Evolutionary conservation across 768 basidiomycete genomes (phyloP).

Genomic region (Serendipita indica): DNA sequence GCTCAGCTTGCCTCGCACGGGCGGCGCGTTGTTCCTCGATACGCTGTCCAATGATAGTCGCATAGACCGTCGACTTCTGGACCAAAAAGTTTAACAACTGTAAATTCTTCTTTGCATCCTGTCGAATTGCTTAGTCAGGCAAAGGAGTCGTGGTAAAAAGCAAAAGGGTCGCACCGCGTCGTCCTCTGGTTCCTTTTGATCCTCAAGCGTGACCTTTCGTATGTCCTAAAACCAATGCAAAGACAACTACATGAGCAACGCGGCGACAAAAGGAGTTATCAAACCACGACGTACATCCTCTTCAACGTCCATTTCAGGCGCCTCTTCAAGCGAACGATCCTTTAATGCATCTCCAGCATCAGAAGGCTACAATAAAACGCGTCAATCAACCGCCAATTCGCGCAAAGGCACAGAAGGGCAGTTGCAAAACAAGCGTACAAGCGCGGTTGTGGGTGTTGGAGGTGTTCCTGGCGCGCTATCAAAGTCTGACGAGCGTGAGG

Average conservation of each 20-base stretch:
- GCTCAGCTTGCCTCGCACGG: slow-evolving; percentile 13
- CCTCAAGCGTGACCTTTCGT: neutral
- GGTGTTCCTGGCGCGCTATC: neutral
- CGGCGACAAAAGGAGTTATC: neutral
- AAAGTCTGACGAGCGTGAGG: neutral
- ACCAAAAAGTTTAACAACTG: slow-evolving; percentile 49
- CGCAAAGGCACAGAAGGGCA: neutral
- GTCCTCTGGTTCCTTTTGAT: neutral
- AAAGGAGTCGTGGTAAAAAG: neutral
- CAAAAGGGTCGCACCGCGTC: neutral
- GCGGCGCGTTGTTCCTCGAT: slow-evolving; percentile 39
- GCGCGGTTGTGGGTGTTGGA: neutral
- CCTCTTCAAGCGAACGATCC: neutral
- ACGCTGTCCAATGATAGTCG: slow-evolving; percentile 49
- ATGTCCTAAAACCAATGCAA: neutral
- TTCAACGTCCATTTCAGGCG: neutral
- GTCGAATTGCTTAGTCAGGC: neutral
- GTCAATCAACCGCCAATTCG: neutral
- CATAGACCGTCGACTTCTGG: slow-evolving; percentile 63
- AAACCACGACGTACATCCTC: neutral
- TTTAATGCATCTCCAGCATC: neutral
- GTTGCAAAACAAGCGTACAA: neutral
- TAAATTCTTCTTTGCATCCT: slow-evolving; percentile 39
- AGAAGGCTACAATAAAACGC: neutral
- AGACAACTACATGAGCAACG: neutral